Conservation (phyloP, 2,329 filamentous ascomycete species). For the Colletotrichum higginsianum region DNA sequence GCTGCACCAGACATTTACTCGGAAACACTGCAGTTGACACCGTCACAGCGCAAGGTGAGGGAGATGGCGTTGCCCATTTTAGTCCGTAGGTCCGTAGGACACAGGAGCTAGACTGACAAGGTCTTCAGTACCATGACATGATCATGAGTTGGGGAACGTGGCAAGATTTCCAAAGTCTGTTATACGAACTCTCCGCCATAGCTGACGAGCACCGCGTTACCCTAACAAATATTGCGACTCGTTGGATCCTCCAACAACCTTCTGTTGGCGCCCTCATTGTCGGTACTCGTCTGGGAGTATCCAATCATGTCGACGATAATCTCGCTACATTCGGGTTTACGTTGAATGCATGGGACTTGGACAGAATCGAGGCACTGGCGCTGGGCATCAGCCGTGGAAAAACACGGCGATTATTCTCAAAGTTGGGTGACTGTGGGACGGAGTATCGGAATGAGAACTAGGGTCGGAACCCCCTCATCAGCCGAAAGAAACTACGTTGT, state of each 20-base stretch:
- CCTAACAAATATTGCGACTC: constrained; percentile 13
- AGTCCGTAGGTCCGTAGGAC: not conserved
- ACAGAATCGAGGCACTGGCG: constrained; percentile 3
- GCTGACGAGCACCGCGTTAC: not conserved
- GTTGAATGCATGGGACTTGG: constrained; percentile 14
- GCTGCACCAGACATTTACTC: constrained; percentile 15
- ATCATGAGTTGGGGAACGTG: constrained; percentile 26
- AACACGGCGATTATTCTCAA: not conserved
- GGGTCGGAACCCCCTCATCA: not conserved
- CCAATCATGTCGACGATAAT: constrained; percentile 13
- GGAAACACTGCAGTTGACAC: constrained; percentile 3
- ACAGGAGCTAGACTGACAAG: not conserved
- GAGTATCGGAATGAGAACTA: constrained; percentile 2
- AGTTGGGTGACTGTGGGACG: not conserved
- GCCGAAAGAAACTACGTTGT: too few species aligned
- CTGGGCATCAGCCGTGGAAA: not conserved
- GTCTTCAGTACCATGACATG: constrained; percentile 14
- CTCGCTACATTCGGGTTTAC: constrained; percentile 8
- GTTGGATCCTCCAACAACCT: constrained; percentile 25
- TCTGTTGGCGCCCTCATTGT: constrained; percentile 10
- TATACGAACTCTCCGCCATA: not conserved
- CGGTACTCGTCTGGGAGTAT: constrained; percentile 12
- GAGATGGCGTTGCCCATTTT: not conserved
- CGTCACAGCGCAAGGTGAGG: constrained; percentile 27
- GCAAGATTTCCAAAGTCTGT: constrained; percentile 14